Evolutionary conservation across 805 yeast species (phyloP), one percentile per base, ranked within the genome.

Genomic region (Crinitomyces ghanaensis): DNA sequence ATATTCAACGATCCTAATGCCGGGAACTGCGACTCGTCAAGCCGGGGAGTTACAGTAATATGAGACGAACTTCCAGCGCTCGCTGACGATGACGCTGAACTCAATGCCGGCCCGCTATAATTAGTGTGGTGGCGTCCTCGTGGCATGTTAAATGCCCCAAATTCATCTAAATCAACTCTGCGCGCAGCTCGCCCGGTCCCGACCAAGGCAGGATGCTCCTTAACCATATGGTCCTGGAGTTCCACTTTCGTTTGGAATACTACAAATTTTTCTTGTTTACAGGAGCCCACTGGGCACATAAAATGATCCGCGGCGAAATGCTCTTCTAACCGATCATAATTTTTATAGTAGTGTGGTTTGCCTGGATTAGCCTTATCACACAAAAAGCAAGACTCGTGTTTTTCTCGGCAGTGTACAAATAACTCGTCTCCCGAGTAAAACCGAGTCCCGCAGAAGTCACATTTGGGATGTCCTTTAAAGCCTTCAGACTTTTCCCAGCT

Each of bases 381-480:
- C 20, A 91, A 74, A 46, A 76, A 82, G 54, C 99, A 91, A 43
- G 76, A 73, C 51, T 86, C 95, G 55, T 91, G 98, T 31, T 61
- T 61, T 39, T 81, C 79, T 44, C 94, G 65, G 59, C 86, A 69
- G 56, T 91, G 99, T 20, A 74, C 56, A 42, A 72, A 74, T 46
- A 85, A 63, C 52, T 86, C 97, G 52, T 88, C 95, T 25, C 74
- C 82, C 0, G 94, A 82, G 52, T 91, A 91, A 53, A 82, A 86
- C 37, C 93, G 59, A 2, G 74, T 73, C 3, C 66, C 57, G 55
- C 98, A 91, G 53, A 82, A 80, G 42, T 70, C 70, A 63, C 99
- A 91, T 41, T 65, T 60, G 0, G 97, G 96, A 53, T 86, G 97
- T 0, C 97, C 97, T 7, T 56, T 63, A 54, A 86, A 86, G 1